Conservation (phyloP, 2,329 filamentous ascomycete species). For the Cladosporium austrohemisphaericum region DNA sequence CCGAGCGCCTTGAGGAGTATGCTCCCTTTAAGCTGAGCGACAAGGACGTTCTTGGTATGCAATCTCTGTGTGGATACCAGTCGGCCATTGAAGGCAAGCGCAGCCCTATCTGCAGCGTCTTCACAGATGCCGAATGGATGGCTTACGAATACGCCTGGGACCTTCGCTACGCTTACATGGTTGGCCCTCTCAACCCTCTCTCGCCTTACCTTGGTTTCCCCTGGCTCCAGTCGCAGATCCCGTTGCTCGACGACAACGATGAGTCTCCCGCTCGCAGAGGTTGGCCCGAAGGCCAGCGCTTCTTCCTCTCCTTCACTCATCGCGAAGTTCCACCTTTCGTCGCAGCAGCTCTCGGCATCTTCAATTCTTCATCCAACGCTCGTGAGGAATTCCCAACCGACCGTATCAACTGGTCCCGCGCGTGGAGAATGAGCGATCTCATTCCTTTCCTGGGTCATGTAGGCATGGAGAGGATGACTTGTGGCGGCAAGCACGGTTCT, state of each 20-base stretch:
- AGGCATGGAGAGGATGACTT: constrained; percentile 19
- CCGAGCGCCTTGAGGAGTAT: constrained; percentile 22
- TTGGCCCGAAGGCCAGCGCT: constrained; percentile 16
- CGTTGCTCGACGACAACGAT: constrained; percentile 15
- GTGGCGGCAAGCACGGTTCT: constrained; percentile 3
- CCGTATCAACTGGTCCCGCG: constrained; percentile 19
- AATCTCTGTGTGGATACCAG: constrained; percentile 21
- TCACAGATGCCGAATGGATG: constrained; percentile 22
- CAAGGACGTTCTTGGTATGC: constrained; percentile 19
- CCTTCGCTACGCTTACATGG: constrained; percentile 20
- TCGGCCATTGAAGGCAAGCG: constrained; percentile 18
- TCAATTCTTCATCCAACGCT: constrained; percentile 17
- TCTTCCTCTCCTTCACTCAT: constrained; percentile 22
- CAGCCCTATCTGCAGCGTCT: constrained; percentile 16
- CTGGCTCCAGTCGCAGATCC: constrained; percentile 16
- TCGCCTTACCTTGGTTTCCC: constrained; percentile 21
- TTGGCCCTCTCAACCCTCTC: constrained; percentile 18
- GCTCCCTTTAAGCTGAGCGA: constrained; percentile 15
- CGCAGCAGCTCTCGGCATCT: constrained; percentile 19
- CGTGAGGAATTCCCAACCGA: constrained; percentile 19
- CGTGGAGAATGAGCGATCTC: constrained; percentile 20
- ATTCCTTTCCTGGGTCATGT: constrained; percentile 22
- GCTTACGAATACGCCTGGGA: constrained; percentile 22
- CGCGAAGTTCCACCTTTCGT: constrained; percentile 21
- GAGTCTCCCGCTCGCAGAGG: constrained; percentile 1